These are phyloP conservation scores for Yamadazyma tumulicola DNA, from an alignment of 805 yeast species.

Conservation along the genomic window DNA sequence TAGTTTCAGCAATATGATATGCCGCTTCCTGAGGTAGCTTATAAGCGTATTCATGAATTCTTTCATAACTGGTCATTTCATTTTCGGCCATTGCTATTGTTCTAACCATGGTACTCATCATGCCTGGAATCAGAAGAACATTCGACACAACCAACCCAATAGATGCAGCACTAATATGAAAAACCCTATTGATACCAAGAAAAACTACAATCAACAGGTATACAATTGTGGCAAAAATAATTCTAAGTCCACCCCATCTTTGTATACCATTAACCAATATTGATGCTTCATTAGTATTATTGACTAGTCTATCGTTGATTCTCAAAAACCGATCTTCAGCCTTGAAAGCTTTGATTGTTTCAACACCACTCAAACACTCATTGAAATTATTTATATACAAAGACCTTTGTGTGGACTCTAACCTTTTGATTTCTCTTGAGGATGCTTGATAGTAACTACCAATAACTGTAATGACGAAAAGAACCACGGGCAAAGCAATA, in stretches of 20 bases:
- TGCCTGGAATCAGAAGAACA: constrained; percentile 30
- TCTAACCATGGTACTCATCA: constrained; percentile 28
- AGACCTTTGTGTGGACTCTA: constrained; percentile 37
- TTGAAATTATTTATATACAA: constrained; percentile 33
- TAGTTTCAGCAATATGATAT: constrained; percentile 39
- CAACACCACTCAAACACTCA: constrained; percentile 33
- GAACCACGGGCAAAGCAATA: constrained; percentile 31
- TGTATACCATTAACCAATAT: constrained; percentile 32
- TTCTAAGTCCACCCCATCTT: constrained; percentile 30
- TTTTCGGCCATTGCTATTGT: constrained; percentile 33
- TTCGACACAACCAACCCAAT: constrained; percentile 34
- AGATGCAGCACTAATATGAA: constrained; percentile 30
- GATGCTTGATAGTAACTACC: constrained; percentile 34
- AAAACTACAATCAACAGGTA: constrained; percentile 26
- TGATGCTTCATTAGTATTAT: constrained; percentile 34
- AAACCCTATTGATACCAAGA: constrained; percentile 29
- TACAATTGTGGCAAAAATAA: constrained; percentile 23
- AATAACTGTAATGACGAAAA: constrained; percentile 18
- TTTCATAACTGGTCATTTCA: constrained; percentile 38
- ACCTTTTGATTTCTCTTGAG: constrained; percentile 35
- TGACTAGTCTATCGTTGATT: constrained; percentile 21
- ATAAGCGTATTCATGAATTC: constrained; percentile 43
- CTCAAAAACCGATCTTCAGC: constrained; percentile 20
- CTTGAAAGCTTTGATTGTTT: constrained; percentile 31
- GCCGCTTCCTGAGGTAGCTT: constrained; percentile 67